Base-by-base conservation (phyloP, 148 eudicot species). In the Vaccinium vitisidaea region DNA sequence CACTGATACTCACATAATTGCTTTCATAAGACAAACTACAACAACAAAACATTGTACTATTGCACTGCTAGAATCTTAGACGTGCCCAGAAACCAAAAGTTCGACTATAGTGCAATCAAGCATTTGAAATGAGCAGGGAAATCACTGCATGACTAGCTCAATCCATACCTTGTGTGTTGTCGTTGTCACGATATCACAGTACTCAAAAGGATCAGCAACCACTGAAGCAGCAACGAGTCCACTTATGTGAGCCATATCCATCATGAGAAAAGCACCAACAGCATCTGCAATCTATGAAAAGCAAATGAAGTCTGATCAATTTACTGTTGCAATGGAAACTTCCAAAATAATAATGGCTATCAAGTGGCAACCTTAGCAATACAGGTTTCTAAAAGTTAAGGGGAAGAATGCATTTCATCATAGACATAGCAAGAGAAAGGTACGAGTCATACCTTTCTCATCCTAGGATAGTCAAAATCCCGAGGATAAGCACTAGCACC, bases 191-290 rank as follows among this genome's bases (percentile, higher is more conserved):
- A 94, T 86, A 89, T 96, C 98, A 90, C 94, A 93, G 83, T 91
- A 92, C 86, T 96, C 93, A 87, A 96, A 96, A 43, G 98, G 98
- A 85, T 93, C 88, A 84, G 88, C 93, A 87, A 93, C 93, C 74
- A 95, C 98, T 81, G 96, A 92, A 80, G 98, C 98, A 91, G 97
- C 93, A 84, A 96, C 98, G 84, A 96, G 98, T 36, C 98, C 98
- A 89, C 98, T 96, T 80, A 94, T 96, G 85, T 96, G 98, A 75
- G 98, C 98, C 98, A 96, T 96, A 83, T 96, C 98, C 94, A 92
- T 92, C 98, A 96, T 93, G 75, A 96, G 95, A 82, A 96, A 94
- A 86, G 98, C 96, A 67, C 96, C 98, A 84, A 90, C 94, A 84
- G 92, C 77, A 91, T 94, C 98, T 79, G 96, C 98, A 88, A 95